Percentiles rank a stretch among this genome's conserved stretches.
phyloP scores from a whole-genome alignment of 2,329 filamentous ascomycete genomes.

The Mollisiaceae sp. region DNA sequence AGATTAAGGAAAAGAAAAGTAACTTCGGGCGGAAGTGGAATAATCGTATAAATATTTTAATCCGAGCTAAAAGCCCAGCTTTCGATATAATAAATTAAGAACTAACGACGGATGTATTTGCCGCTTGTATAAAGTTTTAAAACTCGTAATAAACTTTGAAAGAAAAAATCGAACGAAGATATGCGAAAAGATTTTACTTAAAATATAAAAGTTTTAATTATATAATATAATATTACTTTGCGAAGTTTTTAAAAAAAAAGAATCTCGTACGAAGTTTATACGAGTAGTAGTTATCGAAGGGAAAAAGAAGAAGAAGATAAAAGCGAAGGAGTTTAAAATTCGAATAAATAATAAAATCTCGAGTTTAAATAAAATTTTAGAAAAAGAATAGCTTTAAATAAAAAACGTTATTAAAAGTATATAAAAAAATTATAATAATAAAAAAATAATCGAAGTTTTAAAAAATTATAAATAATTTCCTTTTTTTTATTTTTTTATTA shows the following conservation, averaged over 20 bases:
- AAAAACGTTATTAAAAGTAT: neutral
- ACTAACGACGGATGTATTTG: neutral
- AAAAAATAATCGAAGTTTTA: neutral
- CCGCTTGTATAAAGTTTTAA: neutral
- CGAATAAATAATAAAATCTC: neutral
- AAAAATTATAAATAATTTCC: neutral
- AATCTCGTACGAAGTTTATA: neutral
- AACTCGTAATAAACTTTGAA: neutral
- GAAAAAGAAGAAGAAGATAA: neutral
- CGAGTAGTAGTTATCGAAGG: neutral
- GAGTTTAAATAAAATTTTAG: neutral
- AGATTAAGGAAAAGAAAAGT: neutral
- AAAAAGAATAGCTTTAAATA: neutral
- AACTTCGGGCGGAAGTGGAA: neutral
- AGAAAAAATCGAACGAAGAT: neutral
- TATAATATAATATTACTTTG: neutral
- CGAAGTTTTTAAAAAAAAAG: neutral
- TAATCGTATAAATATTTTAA: neutral
- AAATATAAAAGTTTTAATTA: neutral
- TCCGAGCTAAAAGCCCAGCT: neutral
- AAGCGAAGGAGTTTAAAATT: too few species aligned
- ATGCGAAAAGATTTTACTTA: neutral
- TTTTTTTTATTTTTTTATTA: neutral
- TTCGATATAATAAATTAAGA: neutral
- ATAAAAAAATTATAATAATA: neutral